Evolutionary conservation across 352 stramenopile genomes (phyloP).

Genomic region (Phytophthora pinifolia): DNA sequence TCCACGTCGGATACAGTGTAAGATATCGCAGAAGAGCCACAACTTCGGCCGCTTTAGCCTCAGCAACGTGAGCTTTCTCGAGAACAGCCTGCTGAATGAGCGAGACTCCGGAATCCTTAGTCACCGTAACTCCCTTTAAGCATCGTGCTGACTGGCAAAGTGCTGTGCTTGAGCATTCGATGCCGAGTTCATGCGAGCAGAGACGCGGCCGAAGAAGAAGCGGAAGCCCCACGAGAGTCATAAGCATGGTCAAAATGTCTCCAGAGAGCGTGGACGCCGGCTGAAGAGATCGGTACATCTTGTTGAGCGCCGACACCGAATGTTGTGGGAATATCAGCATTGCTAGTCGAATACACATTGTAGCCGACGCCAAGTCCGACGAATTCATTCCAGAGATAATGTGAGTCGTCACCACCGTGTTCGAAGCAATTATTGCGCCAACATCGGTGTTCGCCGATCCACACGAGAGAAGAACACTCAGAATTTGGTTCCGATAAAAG

Average conservation of each 20-base stretch:
- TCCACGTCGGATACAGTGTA: constrained; percentile 77
- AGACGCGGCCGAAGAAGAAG: constrained; percentile 65
- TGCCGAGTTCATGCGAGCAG: constrained; percentile 77
- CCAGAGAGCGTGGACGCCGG: constrained; percentile 21
- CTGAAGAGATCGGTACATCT: constrained; percentile 45
- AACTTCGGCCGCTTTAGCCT: constrained; percentile 63
- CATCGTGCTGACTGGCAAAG: constrained; percentile 72
- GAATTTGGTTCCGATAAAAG: constrained; percentile 75
- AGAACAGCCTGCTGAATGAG: constrained; percentile 36
- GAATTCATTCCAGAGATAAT: constrained; percentile 69
- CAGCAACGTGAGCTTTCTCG: constrained; percentile 52
- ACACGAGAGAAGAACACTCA: constrained; percentile 75
- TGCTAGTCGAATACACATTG: constrained; percentile 77
- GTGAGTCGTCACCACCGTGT: constrained; percentile 51
- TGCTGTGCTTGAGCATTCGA: constrained; percentile 64
- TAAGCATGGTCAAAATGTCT: constrained; percentile 59
- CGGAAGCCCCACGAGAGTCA: constrained; percentile 65
- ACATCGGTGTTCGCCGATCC: constrained; percentile 65
- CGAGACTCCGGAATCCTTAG: constrained; percentile 32
- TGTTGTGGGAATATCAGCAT: constrained; percentile 84
- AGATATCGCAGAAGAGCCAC: constrained; percentile 73
- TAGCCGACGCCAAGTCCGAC: constrained; percentile 60
- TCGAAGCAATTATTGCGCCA: constrained; percentile 60
- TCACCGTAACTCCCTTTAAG: constrained; percentile 48
- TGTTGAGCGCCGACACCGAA: constrained; percentile 78